Conservation (phyloP, 805 yeast genomes). For the Saturnispora bothae region DNA sequence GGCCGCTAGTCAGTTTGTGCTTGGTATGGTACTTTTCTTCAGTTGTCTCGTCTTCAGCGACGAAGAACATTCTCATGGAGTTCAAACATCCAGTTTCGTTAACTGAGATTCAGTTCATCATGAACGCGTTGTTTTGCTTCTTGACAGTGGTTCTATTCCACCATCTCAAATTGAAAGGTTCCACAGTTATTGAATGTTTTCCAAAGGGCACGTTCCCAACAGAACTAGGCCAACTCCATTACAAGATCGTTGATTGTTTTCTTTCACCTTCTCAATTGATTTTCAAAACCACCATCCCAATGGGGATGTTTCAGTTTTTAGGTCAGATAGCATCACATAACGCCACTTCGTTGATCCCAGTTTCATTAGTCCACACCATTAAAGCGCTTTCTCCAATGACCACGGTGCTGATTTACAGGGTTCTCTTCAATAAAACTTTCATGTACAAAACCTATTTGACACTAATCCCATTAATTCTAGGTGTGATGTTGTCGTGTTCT, state of each 20-base stretch:
- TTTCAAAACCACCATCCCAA: slow-evolving; percentile 67
- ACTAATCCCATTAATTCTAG: slow-evolving; percentile 64
- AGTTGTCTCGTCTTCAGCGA: slow-evolving; percentile 70
- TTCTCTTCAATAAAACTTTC: slow-evolving; percentile 50
- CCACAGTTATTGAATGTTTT: slow-evolving; percentile 22
- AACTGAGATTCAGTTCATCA: slow-evolving; percentile 75
- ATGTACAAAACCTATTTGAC: slow-evolving; percentile 62
- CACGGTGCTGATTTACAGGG: slow-evolving; percentile 70
- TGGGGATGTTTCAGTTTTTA: slow-evolving; percentile 87
- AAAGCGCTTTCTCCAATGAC: slow-evolving; percentile 86
- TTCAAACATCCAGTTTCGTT: slow-evolving; percentile 80
- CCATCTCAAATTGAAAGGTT: slow-evolving; percentile 1
- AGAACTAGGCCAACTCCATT: slow-evolving; percentile 21
- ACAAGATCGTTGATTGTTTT: slow-evolving; percentile 29
- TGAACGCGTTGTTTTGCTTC: slow-evolving; percentile 56
- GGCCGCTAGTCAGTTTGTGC: slow-evolving; percentile 38
- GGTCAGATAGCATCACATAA: slow-evolving; percentile 90
- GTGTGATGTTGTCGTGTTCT: slow-evolving; percentile 76
- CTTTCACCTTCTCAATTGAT: slow-evolving; percentile 44
- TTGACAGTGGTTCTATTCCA: slow-evolving; percentile 20
- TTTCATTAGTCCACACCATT: slow-evolving; percentile 89
- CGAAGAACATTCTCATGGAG: slow-evolving; percentile 60
- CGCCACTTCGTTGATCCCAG: slow-evolving; percentile 87
- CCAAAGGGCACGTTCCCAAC: slow-evolving; percentile 44
- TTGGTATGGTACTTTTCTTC: slow-evolving; percentile 70